Conservation (phyloP, 768 basidiomycete genomes). For the Rhodotorula sphaerocarpa region DNA sequence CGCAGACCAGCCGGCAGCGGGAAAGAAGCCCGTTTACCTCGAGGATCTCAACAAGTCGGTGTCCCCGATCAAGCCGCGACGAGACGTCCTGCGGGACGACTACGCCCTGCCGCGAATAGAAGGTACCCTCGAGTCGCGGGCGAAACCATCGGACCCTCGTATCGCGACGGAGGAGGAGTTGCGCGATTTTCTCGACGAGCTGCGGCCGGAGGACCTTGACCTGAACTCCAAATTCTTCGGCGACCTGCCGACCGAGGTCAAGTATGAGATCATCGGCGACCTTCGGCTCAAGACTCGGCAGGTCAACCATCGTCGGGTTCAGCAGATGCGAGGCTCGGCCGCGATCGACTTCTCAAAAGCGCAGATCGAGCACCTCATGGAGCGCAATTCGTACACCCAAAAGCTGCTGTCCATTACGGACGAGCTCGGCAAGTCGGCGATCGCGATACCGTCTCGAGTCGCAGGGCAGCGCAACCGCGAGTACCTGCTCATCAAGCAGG, state of each 20-base stretch:
- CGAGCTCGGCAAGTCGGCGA: slow-evolving; percentile 55
- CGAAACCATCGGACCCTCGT: slow-evolving; percentile 74
- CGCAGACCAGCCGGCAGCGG: slow-evolving; percentile 49
- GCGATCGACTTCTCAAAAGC: slow-evolving; percentile 93
- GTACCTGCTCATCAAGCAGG: slow-evolving; percentile 90
- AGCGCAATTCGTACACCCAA: slow-evolving; percentile 85
- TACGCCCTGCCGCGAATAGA: slow-evolving; percentile 83
- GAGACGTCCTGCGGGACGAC: slow-evolving; percentile 56
- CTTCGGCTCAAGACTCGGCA: slow-evolving; percentile 87
- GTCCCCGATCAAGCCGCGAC: slow-evolving; percentile 37
- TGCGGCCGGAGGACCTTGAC: slow-evolving; percentile 92
- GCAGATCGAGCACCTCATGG: slow-evolving; percentile 81
- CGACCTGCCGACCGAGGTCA: slow-evolving; percentile 86
- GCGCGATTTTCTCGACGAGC: slow-evolving; percentile 83
- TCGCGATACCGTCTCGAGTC: slow-evolving; percentile 84
- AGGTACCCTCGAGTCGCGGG: slow-evolving; percentile 53
- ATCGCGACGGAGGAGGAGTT: slow-evolving; percentile 95
- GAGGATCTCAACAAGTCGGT: slow-evolving; percentile 58
- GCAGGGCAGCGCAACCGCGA: slow-evolving; percentile 91
- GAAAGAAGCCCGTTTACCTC: slow-evolving; percentile 72
- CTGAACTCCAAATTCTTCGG: slow-evolving; percentile 79
- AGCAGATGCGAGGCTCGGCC: slow-evolving; percentile 78
- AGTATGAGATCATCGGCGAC: slow-evolving; percentile 97
- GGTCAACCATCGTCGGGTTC: slow-evolving; percentile 80
- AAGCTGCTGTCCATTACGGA: slow-evolving; percentile 86